A percentile compares a stretch with the other conserved stretches of the same genome.
Evolutionary conservation across 2,329 filamentous ascomycete genomes (phyloP).

Genomic region (Xylaria sp.): DNA sequence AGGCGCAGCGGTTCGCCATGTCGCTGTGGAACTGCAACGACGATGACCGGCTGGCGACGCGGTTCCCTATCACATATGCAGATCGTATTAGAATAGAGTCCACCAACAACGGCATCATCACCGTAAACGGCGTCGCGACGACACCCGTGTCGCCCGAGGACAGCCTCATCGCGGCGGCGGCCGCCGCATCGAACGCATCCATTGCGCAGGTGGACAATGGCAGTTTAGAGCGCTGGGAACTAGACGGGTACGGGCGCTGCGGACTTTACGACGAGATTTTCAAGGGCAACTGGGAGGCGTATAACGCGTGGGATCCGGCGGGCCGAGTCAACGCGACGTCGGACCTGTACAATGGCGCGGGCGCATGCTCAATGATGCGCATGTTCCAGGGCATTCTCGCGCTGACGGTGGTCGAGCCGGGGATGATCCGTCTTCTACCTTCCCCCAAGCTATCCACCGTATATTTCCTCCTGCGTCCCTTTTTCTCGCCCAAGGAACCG

Average conservation of each 20-base stretch:
- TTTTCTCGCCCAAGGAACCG: slow-evolving; percentile 59
- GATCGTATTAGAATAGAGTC: slow-evolving; percentile 75
- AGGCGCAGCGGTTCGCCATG: slow-evolving; percentile 73
- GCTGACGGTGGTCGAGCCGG: slow-evolving; percentile 61
- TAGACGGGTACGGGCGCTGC: slow-evolving; percentile 70
- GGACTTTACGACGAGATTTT: slow-evolving; percentile 66
- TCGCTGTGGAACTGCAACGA: slow-evolving; percentile 68
- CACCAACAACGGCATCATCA: slow-evolving; percentile 51
- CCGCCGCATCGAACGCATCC: slow-evolving; percentile 57
- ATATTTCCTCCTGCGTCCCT: slow-evolving; percentile 62
- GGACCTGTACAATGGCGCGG: slow-evolving; percentile 67
- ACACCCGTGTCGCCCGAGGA: slow-evolving; percentile 46
- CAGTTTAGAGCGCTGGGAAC: slow-evolving; percentile 77
- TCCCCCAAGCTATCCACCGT: slow-evolving; percentile 60
- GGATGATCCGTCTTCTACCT: slow-evolving; percentile 59
- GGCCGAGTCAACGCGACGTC: slow-evolving; percentile 63
- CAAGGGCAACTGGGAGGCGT: slow-evolving; percentile 64
- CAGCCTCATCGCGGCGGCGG: slow-evolving; percentile 46
- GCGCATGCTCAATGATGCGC: slow-evolving; percentile 66
- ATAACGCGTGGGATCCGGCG: slow-evolving; percentile 66
- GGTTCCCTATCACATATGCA: slow-evolving; percentile 73
- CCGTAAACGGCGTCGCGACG: slow-evolving; percentile 44
- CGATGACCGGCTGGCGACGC: slow-evolving; percentile 67
- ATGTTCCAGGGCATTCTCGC: slow-evolving; percentile 68
- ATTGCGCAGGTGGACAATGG: slow-evolving; percentile 77